Evolutionary conservation across 116 monocot genomes (phyloP).

Genomic region (Papilionanthe hybrid): DNA sequence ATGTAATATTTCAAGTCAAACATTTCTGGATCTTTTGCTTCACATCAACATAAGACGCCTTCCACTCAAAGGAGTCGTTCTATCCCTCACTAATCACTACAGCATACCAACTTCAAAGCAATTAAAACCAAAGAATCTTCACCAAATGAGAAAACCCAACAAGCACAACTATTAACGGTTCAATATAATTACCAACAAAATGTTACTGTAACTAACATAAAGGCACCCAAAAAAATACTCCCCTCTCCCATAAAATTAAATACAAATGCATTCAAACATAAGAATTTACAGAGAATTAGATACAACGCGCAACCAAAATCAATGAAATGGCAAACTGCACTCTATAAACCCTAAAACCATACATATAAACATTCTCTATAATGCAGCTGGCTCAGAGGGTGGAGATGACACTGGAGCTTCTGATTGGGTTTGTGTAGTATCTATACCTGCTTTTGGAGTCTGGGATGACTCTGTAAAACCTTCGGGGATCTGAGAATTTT

Average conservation of each 20-base stretch:
- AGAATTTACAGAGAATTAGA: background rate
- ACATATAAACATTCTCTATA: background rate
- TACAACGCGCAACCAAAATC: background rate
- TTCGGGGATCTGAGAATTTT: background rate
- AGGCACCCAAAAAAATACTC: background rate
- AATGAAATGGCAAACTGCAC: background rate
- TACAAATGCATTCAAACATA: background rate
- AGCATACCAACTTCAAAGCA: too few relatives aligned
- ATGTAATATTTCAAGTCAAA: too few relatives aligned
- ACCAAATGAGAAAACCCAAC: too few relatives aligned
- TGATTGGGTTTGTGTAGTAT: background rate
- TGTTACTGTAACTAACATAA: background rate
- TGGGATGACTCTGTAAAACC: background rate
- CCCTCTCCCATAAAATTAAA: background rate
- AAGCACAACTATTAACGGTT: too few relatives aligned
- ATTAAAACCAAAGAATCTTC: too few relatives aligned
- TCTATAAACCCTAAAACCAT: background rate
- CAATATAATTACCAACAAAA: too few relatives aligned
- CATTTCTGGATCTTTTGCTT: too few relatives aligned
- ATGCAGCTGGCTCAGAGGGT: background rate
- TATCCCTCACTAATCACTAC: too few relatives aligned
- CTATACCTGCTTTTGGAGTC: background rate
- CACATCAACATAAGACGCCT: too few relatives aligned
- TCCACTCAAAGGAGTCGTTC: too few relatives aligned
- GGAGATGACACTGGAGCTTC: background rate